A percentile compares a stretch with the other conserved stretches of the same genome.
These are phyloP conservation scores for Metschnikowia matae DNA, from an alignment of 805 yeast genomes.

Conservation along the genomic window DNA sequence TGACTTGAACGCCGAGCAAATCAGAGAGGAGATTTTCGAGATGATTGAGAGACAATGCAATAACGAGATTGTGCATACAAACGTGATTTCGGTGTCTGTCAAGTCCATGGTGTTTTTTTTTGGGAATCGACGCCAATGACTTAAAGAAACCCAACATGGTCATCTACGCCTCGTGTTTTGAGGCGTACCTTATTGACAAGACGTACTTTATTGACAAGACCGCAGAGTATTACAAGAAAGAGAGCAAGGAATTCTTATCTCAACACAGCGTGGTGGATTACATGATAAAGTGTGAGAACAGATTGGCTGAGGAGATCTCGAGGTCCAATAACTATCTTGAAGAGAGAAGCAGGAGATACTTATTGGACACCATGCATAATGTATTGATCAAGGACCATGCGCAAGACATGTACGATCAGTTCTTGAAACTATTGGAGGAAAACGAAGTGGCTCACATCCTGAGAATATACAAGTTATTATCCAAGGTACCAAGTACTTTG, in stretches of 20 bases:
- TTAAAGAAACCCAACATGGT: slow-evolving; percentile 78
- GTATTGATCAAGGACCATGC: slow-evolving; percentile 80
- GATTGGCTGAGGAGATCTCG: slow-evolving; percentile 79
- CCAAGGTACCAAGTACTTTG: slow-evolving; percentile 74
- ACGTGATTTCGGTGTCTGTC: slow-evolving; percentile 66
- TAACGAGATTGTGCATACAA: slow-evolving; percentile 67
- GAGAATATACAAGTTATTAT: slow-evolving; percentile 70
- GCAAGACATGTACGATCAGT: slow-evolving; percentile 69
- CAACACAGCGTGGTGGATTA: slow-evolving; percentile 86
- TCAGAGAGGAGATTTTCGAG: slow-evolving; percentile 69
- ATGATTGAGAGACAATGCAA: slow-evolving; percentile 76
- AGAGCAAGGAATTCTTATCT: slow-evolving; percentile 61
- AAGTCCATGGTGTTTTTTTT: slow-evolving; percentile 80
- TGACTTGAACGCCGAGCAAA: slow-evolving; percentile 51
- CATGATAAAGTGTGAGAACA: slow-evolving; percentile 76
- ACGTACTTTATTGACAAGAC: slow-evolving; percentile 69
- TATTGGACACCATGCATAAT: slow-evolving; percentile 70
- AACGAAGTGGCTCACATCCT: slow-evolving; percentile 68
- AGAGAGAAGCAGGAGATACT: slow-evolving; percentile 73
- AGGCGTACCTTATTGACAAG: no score
- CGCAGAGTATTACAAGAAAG: slow-evolving; percentile 60
- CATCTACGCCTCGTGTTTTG: slow-evolving; percentile 79
- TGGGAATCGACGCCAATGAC: slow-evolving; percentile 90
- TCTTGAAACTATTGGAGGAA: slow-evolving; percentile 68
- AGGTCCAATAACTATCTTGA: slow-evolving; percentile 78